Evolutionary conservation across 805 yeast genomes (phyloP), one percentile per base, ranked within the genome.

Genomic region (Candida mattraensis): DNA sequence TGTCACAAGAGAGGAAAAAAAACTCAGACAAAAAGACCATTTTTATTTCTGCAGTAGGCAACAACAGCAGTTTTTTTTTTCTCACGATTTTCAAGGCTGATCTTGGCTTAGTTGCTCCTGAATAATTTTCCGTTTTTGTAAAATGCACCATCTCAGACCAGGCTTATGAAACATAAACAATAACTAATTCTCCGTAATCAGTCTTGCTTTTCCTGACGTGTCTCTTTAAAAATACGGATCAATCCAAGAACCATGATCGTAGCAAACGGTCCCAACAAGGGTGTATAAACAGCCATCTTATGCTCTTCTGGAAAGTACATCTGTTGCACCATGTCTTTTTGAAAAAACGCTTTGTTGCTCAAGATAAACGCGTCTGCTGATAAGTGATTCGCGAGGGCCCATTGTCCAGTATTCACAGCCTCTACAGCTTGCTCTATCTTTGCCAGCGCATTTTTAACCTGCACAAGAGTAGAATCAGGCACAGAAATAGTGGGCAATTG

Each of bases 281-380:
- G 99, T 54, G 87, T 67, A 48, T 88, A 93, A 1, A 93, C 95
- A 0, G 99, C 98, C 53, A 93, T 70, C 58, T 87, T 89, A 56
- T 91, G 99, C 58, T 91, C 97, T 45, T 85, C 91, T 0, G 99
- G 98, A 68, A 89, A 87, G 59, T 85, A 88, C 37, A 83, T 87
- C 56, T 91, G 97, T 53, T 87, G 95, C 18, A 93, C 87, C 96
- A 93, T 91, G 58, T 83, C 89, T 50, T 86, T 85, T 49, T 91
- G 95, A 58, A 91, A 91, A 52, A 91, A 91, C 0, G 98, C 97
- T 29, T 67, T 67, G 46, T 80, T 73, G 0, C 96, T 83, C 29
- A 70, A 62, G 10, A 63, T 53, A 27, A 80, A 66, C 0, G 94
- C 86, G n/a, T 56, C 49, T 10, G 81, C 71, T 1, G 78, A 68